These are phyloP conservation scores for Solanum tacnaense DNA, from an alignment of 257 asterid genomes.

Conservation along the genomic window DNA sequence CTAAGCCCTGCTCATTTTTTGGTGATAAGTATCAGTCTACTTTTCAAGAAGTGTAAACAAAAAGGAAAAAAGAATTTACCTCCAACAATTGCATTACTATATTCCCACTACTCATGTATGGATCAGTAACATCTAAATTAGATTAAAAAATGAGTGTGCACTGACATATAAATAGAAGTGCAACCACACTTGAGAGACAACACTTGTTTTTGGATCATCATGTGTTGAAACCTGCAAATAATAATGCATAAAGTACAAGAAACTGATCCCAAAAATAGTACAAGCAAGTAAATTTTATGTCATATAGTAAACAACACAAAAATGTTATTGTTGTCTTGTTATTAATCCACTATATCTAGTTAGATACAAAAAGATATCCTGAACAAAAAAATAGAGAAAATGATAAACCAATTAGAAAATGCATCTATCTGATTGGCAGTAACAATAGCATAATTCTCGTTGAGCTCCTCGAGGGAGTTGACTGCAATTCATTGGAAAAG, in stretches of 20 bases:
- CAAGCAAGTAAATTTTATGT: not conserved
- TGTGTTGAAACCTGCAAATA: not conserved
- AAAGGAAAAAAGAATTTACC: not conserved
- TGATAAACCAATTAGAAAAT: not conserved
- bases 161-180: not conserved
- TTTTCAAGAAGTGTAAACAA: not conserved
- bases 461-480: no score
- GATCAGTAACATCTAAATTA: not conserved
- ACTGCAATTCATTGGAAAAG: no score
- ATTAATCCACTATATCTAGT: not conserved
- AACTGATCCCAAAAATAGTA: not conserved
- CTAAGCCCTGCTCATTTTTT: not conserved
- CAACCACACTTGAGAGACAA: not conserved
- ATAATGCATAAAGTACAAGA: not conserved
- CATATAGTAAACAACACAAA: not conserved
- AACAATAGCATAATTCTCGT: no score
- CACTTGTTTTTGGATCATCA: not conserved
- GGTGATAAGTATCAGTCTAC: not conserved
- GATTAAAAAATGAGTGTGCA: not conserved
- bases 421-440: no score
- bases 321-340: not conserved
- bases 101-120: not conserved
- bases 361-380: not conserved
- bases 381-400: not conserved
- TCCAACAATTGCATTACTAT: not conserved